phyloP scores from a whole-genome alignment of 306 rosid species.

The Hippophae tibetana region DNA sequence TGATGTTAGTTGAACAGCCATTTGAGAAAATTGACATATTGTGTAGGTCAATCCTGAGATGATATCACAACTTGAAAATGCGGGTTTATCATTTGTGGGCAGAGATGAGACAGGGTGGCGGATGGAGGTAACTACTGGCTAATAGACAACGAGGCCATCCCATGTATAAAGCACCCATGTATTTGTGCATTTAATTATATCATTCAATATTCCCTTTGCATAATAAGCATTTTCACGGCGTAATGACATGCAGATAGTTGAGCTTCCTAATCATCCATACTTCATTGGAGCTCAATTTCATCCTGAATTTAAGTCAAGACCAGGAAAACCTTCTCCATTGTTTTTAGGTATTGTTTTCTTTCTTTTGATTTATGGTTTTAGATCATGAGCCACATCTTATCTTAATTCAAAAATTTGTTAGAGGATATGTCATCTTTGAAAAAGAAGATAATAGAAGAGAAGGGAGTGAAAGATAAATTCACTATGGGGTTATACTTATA shows the following conservation, averaged over 20 bases:
- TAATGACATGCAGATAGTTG: conserved; percentile 53
- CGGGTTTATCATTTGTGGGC: conserved; percentile 78
- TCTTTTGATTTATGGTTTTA: too few relatives aligned
- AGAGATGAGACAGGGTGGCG: conserved; percentile 69
- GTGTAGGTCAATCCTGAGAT: conserved; percentile 78
- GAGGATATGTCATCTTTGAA: too few relatives aligned
- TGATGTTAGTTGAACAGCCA: not conserved
- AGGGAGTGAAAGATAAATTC: too few relatives aligned
- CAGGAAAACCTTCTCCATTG: conserved; percentile 71
- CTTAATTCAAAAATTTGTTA: too few relatives aligned
- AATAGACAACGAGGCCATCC: too few relatives aligned
- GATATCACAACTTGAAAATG: conserved; percentile 63
- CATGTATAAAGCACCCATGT: too few relatives aligned
- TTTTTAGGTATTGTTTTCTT: conserved; percentile 46
- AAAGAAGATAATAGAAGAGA: too few relatives aligned
- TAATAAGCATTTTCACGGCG: conserved; percentile 4
- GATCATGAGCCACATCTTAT: too few relatives aligned
- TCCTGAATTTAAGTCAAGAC: conserved; percentile 84
- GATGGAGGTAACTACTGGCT: conserved; percentile 50
- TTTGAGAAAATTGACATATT: conserved; percentile 12
- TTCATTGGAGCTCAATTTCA: conserved; percentile 82
- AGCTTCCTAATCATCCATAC: conserved; percentile 73
- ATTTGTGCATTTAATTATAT: too few relatives aligned
- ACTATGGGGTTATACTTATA: too few relatives aligned
- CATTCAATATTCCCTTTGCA: not conserved